Evolutionary conservation across 306 rosid species (phyloP), one percentile per base, ranked within the genome.

Genomic region (Elaeagnus macrophylla): DNA sequence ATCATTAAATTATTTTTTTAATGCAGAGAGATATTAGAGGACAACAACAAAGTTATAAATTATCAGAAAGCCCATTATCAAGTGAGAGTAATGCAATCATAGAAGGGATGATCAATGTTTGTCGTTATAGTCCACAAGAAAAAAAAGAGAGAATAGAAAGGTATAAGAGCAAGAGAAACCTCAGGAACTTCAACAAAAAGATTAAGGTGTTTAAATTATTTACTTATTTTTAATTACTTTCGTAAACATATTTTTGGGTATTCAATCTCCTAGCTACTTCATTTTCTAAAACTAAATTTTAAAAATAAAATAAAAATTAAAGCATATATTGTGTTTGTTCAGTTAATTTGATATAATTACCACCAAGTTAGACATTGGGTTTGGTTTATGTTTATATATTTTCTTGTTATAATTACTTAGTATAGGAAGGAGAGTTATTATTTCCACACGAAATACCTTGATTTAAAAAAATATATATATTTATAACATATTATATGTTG

Each of bases 171-270:
- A 93, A 87, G 73, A 85, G 94, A 57, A 81, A 72, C 57, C 87
- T 71, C 60, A 80, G 99, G 69, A 93, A 93, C 72, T 93, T 93
- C 79, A 79, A 72, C 83, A 93, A 88, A 77, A 93, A 84, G 69
- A 87, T 93, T 39, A 88, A 93, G 99, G 99, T 82, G 47, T 15
- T 69, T 10, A 3, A 12, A 12, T 40, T 48, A 14, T 37, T 16
- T 37, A 37, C 39, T 18, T 2, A 12, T 48, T 32, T 11, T 42
- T 19, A 35, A 20, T 39, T 41, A 0, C 14, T 15, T 50, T 13
- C n/a, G 9, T 42, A 37, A 32, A 40, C 45, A 12, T 16, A 42
- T 49, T 12, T 49, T 35, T 32, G 1, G 3, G 6, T 13, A 1
- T 13, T 12, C 14, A 11, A 12, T 44, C 7, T 13, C 6, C 13